These are phyloP conservation scores for Heterobasidion irregulare DNA, from an alignment of 1,284 basidiomycete species.

Conservation along the genomic window DNA sequence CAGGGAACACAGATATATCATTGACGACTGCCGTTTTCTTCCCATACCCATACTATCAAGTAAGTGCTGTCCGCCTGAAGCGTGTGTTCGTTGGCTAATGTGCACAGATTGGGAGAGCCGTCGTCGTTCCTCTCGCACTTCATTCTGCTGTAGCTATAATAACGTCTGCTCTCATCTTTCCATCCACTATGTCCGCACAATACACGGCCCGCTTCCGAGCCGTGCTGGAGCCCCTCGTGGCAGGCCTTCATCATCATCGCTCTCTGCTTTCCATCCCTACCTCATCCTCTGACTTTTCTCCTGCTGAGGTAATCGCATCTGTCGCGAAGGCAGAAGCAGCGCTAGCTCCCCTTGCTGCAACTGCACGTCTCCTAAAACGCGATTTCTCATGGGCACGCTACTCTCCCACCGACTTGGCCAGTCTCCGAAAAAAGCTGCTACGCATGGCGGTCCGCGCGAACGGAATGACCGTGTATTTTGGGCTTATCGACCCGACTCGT, in stretches of 20 bases:
- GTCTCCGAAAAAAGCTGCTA: conserved; percentile 42
- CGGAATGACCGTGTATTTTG: conserved; percentile 61
- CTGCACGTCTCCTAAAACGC: conserved; percentile 46
- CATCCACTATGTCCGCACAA: conserved; percentile 54
- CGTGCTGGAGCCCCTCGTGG: conserved; percentile 44
- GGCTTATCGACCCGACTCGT: conserved; percentile 49
- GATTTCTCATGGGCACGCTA: conserved; percentile 64
- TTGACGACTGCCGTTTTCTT: conserved; percentile 54
- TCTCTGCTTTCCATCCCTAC: conserved; percentile 36
- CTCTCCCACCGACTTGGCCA: conserved; percentile 48
- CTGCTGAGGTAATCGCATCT: conserved; percentile 22
- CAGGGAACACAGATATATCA: conserved; percentile 37
- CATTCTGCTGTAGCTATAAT: conserved; percentile 54
- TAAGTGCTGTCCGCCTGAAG: conserved; percentile 11
- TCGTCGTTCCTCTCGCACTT: conserved; percentile 54
- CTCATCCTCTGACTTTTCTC: conserved; percentile 37
- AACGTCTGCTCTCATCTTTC: conserved; percentile 53
- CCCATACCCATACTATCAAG: conserved; percentile 59
- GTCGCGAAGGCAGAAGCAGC: conserved; percentile 46
- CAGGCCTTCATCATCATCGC: conserved; percentile 40
- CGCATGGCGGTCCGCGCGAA: conserved; percentile 50
- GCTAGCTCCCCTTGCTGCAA: conserved; percentile 44
- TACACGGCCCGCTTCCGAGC: conserved; percentile 47
- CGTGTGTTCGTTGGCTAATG: background rate
- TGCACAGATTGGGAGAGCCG: conserved; percentile 17